These are phyloP conservation scores for Choiromyces venosus DNA, from an alignment of 495 filamentous ascomycete genomes.

Conservation along the genomic window DNA sequence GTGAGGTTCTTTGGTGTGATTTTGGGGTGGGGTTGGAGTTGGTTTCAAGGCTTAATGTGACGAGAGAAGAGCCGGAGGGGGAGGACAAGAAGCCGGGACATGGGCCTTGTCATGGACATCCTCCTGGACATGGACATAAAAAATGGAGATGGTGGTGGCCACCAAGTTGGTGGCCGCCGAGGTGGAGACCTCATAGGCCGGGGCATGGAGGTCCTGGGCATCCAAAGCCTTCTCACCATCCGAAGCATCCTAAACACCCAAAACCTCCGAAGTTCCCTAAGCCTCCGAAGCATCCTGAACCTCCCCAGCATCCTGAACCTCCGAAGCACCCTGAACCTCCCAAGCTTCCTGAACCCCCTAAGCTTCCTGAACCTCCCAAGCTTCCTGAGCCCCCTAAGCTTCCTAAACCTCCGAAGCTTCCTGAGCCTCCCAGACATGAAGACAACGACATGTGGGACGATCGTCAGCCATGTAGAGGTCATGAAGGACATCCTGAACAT, in stretches of 20 bases:
- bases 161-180: slow-evolving; percentile 1
- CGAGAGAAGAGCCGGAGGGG: slow-evolving; percentile 30
- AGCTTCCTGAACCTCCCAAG: not conserved
- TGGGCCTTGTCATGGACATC: not conserved
- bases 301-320: not conserved
- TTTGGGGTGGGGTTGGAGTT: slow-evolving; percentile 38
- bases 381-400: slow-evolving; percentile 2
- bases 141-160: slow-evolving; percentile 1
- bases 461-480: no score
- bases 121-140: slow-evolving; percentile 7
- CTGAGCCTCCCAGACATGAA: no score
- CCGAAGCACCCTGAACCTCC: no score
- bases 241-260: not conserved
- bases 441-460: no score
- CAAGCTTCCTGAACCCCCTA: no score
- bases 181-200: not conserved
- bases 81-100: not conserved
- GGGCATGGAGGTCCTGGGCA: not conserved
- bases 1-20: slow-evolving; percentile 23
- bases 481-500: not conserved
- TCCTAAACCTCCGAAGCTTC: not conserved
- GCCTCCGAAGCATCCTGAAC: not conserved
- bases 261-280: not conserved
- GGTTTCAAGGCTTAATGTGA: slow-evolving; percentile 45
- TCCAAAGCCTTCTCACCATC: not conserved